Evolutionary conservation across 1,284 basidiomycete species (phyloP).

Genomic region (Boletus mariae): DNA sequence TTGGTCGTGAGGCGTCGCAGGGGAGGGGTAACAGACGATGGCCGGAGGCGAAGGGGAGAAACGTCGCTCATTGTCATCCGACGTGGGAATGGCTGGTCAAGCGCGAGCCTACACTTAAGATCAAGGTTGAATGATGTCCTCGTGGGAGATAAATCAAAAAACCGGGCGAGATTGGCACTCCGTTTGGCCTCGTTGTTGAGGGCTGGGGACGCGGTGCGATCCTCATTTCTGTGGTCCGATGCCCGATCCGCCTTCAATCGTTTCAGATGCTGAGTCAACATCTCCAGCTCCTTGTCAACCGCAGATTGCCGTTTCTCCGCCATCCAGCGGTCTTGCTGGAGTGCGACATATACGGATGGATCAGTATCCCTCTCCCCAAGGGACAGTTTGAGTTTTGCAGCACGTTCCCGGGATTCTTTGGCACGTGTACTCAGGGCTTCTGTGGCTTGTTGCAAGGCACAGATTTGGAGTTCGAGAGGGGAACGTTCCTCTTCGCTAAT

Average conservation of each 20-base stretch:
- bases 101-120: constrained; percentile 29
- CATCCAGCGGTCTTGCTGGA: constrained; percentile 49
- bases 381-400: constrained; percentile 38
- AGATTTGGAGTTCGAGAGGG: constrained; percentile 45
- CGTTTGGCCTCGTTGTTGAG: constrained; percentile 34
- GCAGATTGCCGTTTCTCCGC: constrained; percentile 43
- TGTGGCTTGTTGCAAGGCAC: constrained; percentile 42
- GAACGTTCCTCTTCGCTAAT: constrained; percentile 31
- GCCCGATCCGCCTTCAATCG: constrained; percentile 25
- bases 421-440: constrained; percentile 42
- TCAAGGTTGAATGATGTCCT: constrained; percentile 31
- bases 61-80: constrained; percentile 36
- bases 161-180: constrained; percentile 37
- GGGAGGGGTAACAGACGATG: constrained; percentile 25
- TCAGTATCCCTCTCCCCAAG: constrained; percentile 38
- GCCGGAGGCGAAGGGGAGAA: constrained; percentile 36
- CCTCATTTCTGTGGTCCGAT: constrained; percentile 16
- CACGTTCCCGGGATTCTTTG: constrained; percentile 42
- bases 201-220: constrained; percentile 24
- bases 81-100: constrained; percentile 32
- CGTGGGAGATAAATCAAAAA: constrained; percentile 37
- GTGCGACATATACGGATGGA: constrained; percentile 32
- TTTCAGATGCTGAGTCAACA: constrained; percentile 25
- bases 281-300: constrained; percentile 36
- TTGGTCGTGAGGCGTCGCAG: constrained; percentile 28